Conservation (phyloP, 495 filamentous ascomycete species). For the Cenococcum geophilum region DNA sequence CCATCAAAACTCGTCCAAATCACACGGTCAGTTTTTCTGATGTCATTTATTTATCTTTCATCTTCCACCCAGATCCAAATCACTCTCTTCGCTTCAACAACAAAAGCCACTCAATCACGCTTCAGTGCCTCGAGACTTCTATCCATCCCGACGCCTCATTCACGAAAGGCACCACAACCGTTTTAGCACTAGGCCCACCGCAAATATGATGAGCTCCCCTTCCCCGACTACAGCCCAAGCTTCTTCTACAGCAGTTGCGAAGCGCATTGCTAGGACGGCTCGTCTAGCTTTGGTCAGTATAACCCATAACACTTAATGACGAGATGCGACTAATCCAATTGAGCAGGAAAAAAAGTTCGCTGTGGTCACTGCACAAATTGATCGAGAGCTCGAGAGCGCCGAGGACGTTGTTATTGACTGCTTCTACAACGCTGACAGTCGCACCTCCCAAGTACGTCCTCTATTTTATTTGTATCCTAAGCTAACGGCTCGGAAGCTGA, state of each 20-base stretch:
- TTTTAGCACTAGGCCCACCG: too few species aligned
- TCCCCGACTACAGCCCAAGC: too few species aligned
- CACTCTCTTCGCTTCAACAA: too few species aligned
- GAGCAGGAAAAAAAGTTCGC: constrained; percentile 11
- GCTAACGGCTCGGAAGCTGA: constrained; percentile 11
- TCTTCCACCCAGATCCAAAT: too few species aligned
- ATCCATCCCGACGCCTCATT: too few species aligned
- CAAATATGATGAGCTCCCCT: too few species aligned
- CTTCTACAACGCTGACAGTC: neutral
- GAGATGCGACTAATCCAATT: neutral
- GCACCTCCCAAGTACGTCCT: constrained; percentile 3
- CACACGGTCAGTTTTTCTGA: too few species aligned
- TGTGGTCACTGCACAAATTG: neutral
- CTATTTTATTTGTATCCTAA: neutral
- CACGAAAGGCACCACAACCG: too few species aligned
- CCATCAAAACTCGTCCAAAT: too few species aligned
- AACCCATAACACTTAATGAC: neutral
- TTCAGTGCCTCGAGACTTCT: too few species aligned
- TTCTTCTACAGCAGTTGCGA: neutral
- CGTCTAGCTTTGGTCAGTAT: neutral
- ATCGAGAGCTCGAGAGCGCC: constrained; percentile 5
- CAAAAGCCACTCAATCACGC: too few species aligned
- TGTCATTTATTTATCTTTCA: too few species aligned
- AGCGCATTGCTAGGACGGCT: neutral
- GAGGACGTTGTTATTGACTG: constrained; percentile 12